Base-by-base conservation (phyloP, 768 basidiomycete species). In the Pleurotus salmoneostramineus region DNA sequence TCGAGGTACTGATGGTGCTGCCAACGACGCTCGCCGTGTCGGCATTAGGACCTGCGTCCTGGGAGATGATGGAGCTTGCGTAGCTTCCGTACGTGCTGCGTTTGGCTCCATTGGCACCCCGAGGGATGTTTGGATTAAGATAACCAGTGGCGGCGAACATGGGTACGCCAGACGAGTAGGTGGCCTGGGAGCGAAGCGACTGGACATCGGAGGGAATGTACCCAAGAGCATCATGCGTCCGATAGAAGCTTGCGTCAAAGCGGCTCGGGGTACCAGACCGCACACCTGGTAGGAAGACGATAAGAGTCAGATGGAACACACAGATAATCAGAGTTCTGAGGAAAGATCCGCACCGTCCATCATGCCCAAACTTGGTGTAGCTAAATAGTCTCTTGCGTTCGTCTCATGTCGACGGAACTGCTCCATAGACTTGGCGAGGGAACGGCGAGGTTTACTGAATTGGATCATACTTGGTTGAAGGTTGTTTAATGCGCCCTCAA, bases 401-500 rank as follows among this genome's bases (percentile, higher is more conserved):
- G 92, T 91, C 70, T 98, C 95, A 68, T 96, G 93, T 51, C 95
- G 85, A 58, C 92, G 88, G 83, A 92, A 95, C 58, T 90, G 91
- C 62, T 96, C 93, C 85, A 94, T 89, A 12, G 92, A 89, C 71
- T 95, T 95, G 63, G 81, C 83, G 40, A 95, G 82, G 4, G 93
- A 83, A 56, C 94, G 88, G 58, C 94, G 85, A 34, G 97, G 97
- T 74, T 97, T 95, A 81, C 93, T 95, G 79, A 99, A 98, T 69
- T 98, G 97, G 60, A 99, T 99, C 95, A 99, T 96, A 74, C 94
- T 96, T 5, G 93, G 80, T 69, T 98, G 97, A 36, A 99, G 77
- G 73, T 99, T 98, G 72, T 85, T 98, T 47, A 99, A 78, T 2
- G 97, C 93, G 1, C 97, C 97, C 69, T 99, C 97, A 32, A 99